Conservation (phyloP, 2,329 filamentous ascomycete genomes). For the Phaeosphaeria sp. region DNA sequence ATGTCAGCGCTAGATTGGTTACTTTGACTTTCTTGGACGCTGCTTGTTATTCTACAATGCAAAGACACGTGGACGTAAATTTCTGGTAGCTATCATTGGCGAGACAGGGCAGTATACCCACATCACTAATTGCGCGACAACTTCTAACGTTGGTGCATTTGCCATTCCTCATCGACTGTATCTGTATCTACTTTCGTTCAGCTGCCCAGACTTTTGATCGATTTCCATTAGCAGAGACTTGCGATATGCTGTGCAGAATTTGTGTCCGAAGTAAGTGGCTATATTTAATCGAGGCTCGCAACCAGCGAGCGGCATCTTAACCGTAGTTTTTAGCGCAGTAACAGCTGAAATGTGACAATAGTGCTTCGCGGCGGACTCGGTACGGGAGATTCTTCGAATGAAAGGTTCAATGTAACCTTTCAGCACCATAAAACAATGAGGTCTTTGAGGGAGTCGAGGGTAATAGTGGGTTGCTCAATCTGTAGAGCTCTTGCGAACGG, state of each 20-base stretch:
- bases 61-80: background rate
- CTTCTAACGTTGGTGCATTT: background rate
- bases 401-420: conserved; percentile 7
- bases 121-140: background rate
- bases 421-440: conserved; percentile 12
- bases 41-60: background rate
- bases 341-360: background rate
- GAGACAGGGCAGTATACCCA: background rate
- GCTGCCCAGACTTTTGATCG: no score
- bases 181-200: no score
- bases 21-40: background rate
- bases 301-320: background rate
- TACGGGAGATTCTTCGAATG: conserved; percentile 1
- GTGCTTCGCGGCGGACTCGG: conserved; percentile 10
- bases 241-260: conserved; percentile 15
- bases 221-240: background rate
- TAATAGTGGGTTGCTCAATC: conserved; percentile 10
- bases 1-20: background rate
- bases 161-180: no score
- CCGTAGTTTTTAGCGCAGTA: background rate
- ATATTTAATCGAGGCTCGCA: background rate
- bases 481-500: conserved; percentile 10
- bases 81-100: background rate
- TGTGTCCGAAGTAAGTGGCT: conserved; percentile 5
- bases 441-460: conserved; percentile 6